Percentiles rank a stretch among this genome's conserved stretches.
These are phyloP conservation scores for Hamamelis virginiana DNA, from an alignment of 164 flowering plant species.

Conservation along the genomic window DNA sequence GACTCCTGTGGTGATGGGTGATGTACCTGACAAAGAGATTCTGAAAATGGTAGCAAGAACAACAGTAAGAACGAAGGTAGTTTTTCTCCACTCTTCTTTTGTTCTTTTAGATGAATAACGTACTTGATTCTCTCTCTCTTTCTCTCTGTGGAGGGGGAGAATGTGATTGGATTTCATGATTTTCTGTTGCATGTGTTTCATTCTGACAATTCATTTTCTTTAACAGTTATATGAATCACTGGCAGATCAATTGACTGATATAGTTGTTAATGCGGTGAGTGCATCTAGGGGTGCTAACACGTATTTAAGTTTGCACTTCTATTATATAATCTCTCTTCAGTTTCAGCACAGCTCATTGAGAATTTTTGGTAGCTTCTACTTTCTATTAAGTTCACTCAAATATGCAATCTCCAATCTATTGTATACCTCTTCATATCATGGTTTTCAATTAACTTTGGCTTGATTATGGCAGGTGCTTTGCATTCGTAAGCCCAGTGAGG, in stretches of 20 bases:
- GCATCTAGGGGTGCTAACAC: neutral
- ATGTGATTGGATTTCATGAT: too few relatives aligned
- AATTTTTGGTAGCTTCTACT: neutral
- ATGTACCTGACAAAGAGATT: conserved; percentile 90
- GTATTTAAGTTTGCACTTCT: neutral
- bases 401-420: neutral
- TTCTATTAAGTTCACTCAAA: neutral
- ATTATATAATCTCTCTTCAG: neutral
- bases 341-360: neutral
- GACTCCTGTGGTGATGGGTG: conserved; percentile 88
- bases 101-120: neutral
- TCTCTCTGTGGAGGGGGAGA: neutral
- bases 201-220: conserved; percentile 7
- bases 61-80: conserved; percentile 90
- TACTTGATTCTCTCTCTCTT: too few relatives aligned
- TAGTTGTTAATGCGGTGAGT: conserved; percentile 86
- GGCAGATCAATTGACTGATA: conserved; percentile 98
- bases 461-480: conserved; percentile 70
- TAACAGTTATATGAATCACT: conserved; percentile 80
- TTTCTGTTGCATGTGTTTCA: neutral
- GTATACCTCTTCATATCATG: neutral
- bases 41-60: conserved; percentile 98
- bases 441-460: neutral
- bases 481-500: conserved; percentile 87
- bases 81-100: neutral